Evolutionary conservation across 2,329 filamentous ascomycete genomes (phyloP), one percentile per base, ranked within the genome.

Genomic region (Fusarium succisae): DNA sequence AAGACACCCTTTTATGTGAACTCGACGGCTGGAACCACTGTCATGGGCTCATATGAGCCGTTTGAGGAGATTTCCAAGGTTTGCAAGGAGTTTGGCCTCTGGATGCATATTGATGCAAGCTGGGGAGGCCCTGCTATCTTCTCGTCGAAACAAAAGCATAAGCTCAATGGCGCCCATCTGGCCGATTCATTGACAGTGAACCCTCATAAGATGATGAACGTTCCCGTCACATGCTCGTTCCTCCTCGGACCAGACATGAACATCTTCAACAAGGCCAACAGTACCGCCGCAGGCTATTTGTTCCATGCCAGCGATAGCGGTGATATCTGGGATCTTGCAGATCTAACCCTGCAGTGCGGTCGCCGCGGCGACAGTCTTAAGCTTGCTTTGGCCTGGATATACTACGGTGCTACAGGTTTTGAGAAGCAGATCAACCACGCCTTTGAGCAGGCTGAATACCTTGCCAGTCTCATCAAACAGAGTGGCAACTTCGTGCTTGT

Each of bases 171-270:
- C 20, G 86, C 89, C 5, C 87, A 95, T 50, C 87, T 92, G 45
- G 96, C 95, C 15, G 89, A 98, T 82, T 94, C 91, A 20, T 86
- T 98, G 44, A 94, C 95, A 5, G 89, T 98, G 62, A 98, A 97
- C 82, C 95, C 96, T 65, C 96, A 99, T 85, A 98, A 98, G 85
- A 98, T 98, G 96, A 89, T 98, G 80, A 94, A 94, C 66, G 93
- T 94, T 6, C 96, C 96, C 0, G 85, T 97, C 45, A 98, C 95
- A 0, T 98, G 95, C 84, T 95, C 93, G 1, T 98, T 97, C 84
- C 88, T 99, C 9, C 88, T 99, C 18, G 92, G 90, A 0, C 88
- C 89, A 5, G 95, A 98, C 80, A 83, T 97, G 79, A 86, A 87
- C 63, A 84, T 92, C 30, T 97, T 98, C 81, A 93, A 96, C 81